Base-by-base conservation (phyloP, 2,329 filamentous ascomycete genomes). In the Ophiostoma piceae region DNA sequence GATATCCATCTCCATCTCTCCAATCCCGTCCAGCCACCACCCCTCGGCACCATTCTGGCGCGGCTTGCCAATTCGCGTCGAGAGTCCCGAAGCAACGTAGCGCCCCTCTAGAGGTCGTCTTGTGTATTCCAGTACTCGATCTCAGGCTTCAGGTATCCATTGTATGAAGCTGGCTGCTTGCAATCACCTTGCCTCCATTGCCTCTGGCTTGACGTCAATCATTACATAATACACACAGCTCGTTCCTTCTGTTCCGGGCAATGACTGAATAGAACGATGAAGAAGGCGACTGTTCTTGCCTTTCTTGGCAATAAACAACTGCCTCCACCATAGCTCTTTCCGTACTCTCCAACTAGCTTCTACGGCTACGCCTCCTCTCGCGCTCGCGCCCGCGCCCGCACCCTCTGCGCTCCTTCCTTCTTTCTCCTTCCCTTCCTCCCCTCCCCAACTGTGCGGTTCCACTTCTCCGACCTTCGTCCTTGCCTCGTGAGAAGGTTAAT, bases 391-490 rank as follows among this genome's bases (percentile, higher is more conserved):
- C 12, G 39, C 39, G 3, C 39, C 39, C 39, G 39, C 39, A 14
- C 39, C 39, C 35, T 35, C 8, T 35, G 35, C 35, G 35, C 35
- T 35, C 35, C 35, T 35, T 35, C 35, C 35, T 35, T 60, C 22
- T 12, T 3, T 47, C 19, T 35, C 62, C 37, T n/a, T 35, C 22
- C 32, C n/a, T 60, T 32, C 51, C 29, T n/a, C 39, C 41, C 16
- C 9, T 29, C 51, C 3, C 41, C 29, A 43, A 22, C 22, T 67
- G 19, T 6, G 4, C 26, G 70, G 65, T 11, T 68, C 70, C 70
- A 71, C 70, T 69, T 71, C 70, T 71, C 70, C 70, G 70, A 71
- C 37, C 26, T 67, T 67, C 35, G 65, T 57, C 68, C 70, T 67
- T 68, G n/a, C 35, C 41, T 29, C 19, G n/a, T 37, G 29, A 64